Evolutionary conservation across 2,329 filamentous ascomycete species (phyloP), one percentile per base, ranked within the genome.

Genomic region (Cytospora piceicola): DNA sequence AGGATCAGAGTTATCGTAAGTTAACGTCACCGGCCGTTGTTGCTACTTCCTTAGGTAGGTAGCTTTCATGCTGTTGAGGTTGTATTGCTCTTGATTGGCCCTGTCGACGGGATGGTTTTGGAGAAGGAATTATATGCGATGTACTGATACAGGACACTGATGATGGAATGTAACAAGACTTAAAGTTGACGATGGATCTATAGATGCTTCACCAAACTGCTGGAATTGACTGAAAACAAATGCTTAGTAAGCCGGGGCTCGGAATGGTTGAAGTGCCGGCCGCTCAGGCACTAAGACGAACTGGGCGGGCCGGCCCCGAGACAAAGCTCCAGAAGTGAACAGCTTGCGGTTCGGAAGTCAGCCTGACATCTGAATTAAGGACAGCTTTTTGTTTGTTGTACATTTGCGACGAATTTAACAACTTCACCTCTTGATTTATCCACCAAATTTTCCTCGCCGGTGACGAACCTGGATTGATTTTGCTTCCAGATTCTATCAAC

Each of bases 241-340:
- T 49, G 46, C 46, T 49, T 49, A 49, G 4, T 49, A 49, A 49
- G n/a, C 12, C 46, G 46, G 46, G 46, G 14, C 8, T 49, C 46
- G 46, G 46, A 9, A 20, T 24, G 46, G 22, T 2, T 22, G 9
- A 49, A 49, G n/a, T 49, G 46, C 46, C 46, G 46, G 46, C 46
- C n/a, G 46, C 46, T 36, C 34, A 36, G 34, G 34, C 14, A 15
- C 34, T 49, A 49, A 49, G 46, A 42, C 46, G 46, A 49, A 49
- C n/a, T 49, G 46, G 57, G 30, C 63, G 58, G 57, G 63, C 63
- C 56, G 52, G 39, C 49, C 63, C 63, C 52, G 51, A 15, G 14
- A 36, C 63, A 49, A 34, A 46, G 24, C 30, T 60, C 39, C 24
- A 56, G 62, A 67, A 67, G 63, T 67, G 66, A 65, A 67, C 66